These are phyloP conservation scores for Tilletiopsis washingtonensis DNA, from an alignment of 1,284 basidiomycete genomes.

Conservation along the genomic window DNA sequence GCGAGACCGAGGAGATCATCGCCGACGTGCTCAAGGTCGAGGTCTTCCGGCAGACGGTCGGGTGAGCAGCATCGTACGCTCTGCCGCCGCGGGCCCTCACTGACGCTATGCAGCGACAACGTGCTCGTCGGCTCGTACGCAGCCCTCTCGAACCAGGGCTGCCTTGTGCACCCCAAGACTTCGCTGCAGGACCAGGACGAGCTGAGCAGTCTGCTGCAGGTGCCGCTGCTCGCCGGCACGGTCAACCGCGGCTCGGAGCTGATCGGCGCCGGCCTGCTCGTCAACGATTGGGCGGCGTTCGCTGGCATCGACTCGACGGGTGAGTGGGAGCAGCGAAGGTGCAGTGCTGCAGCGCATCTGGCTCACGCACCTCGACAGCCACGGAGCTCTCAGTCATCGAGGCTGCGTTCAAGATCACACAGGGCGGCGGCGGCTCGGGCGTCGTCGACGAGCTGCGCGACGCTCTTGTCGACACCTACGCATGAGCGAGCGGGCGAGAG, in stretches of 20 bases:
- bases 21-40: conserved; percentile 98
- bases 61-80: conserved; percentile 2
- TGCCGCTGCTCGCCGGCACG: conserved; percentile 92
- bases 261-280: conserved; percentile 91
- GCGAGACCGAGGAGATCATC: conserved; percentile 99
- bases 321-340: background rate
- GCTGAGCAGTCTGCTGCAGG: conserved; percentile 83
- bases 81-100: background rate
- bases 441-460: conserved; percentile 42
- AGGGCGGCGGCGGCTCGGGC: conserved; percentile 24
- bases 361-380: conserved; percentile 69
- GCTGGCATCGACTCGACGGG: conserved; percentile 27
- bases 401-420: conserved; percentile 66
- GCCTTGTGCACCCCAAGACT: conserved; percentile 94
- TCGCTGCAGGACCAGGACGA: conserved; percentile 96
- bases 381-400: conserved; percentile 98
- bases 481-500: no score
- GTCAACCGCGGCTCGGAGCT: conserved; percentile 97
- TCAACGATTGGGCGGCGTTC: conserved; percentile 99
- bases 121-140: conserved; percentile 94
- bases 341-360: no score
- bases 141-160: conserved; percentile 89
- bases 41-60: conserved; percentile 95
- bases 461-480: conserved; percentile 45
- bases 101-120: conserved; percentile 58